Conservation (phyloP, 1,284 basidiomycete genomes). For the Cutaneotrichosporon spelunceum region DNA sequence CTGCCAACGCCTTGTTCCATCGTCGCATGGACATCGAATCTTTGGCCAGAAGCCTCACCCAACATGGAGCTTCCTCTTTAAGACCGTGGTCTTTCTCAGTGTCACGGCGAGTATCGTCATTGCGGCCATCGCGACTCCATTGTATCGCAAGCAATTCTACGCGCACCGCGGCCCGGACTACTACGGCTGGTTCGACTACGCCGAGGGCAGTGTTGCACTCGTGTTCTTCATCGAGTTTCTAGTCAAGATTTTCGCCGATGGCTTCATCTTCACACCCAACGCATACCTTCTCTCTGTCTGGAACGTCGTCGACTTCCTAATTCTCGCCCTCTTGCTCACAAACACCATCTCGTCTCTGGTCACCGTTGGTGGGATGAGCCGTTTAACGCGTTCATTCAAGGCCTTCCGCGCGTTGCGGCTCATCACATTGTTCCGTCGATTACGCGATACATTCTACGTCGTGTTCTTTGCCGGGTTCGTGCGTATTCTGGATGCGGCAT, state of each 20-base stretch:
- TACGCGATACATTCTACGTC: constrained; percentile 88
- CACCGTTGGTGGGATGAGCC: constrained; percentile 73
- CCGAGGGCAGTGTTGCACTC: constrained; percentile 72
- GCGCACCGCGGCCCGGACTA: constrained; percentile 60
- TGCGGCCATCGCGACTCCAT: constrained; percentile 79
- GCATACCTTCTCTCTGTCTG: constrained; percentile 88
- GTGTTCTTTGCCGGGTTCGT: constrained; percentile 82
- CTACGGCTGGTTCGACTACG: constrained; percentile 81
- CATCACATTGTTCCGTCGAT: constrained; percentile 80
- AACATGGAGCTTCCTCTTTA: constrained; percentile 68
- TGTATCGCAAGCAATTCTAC: constrained; percentile 77
- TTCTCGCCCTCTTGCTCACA: constrained; percentile 75
- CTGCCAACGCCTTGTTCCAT: constrained; percentile 81
- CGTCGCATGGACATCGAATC: constrained; percentile 79
- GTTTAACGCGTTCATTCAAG: constrained; percentile 80
- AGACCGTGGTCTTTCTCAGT: constrained; percentile 68
- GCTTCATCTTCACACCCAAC: constrained; percentile 87
- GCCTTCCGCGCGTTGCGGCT: constrained; percentile 83
- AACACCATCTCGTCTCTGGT: constrained; percentile 77
- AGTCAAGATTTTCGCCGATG: constrained; percentile 87
- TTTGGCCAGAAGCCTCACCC: constrained; percentile 69
- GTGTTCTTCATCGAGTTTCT: constrained; percentile 79
- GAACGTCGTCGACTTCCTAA: constrained; percentile 87
- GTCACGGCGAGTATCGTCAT: constrained; percentile 82
- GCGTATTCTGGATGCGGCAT: constrained; percentile 83